A percentile compares a stretch with the other conserved stretches of the same genome.
These are phyloP conservation scores for Biscutella laevigata DNA, from an alignment of 441 rosid species.

Conservation along the genomic window DNA sequence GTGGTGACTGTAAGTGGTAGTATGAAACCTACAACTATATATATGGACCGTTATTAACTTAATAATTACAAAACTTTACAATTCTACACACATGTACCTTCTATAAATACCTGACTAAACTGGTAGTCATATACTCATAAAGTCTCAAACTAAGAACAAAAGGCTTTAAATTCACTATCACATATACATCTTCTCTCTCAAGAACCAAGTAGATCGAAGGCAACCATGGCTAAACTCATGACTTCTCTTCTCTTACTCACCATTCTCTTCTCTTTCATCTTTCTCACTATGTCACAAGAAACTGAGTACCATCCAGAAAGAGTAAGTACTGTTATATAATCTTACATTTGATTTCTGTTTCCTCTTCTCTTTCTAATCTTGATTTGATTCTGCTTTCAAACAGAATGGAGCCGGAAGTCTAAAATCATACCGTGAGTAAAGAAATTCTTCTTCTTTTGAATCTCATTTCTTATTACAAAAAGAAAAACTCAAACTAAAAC, in stretches of 20 bases:
- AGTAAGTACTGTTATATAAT: constrained; percentile 29
- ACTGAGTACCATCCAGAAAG: constrained; percentile 31
- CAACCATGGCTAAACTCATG: constrained; percentile 26
- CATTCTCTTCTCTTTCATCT: constrained; percentile 15
- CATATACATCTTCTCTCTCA: constrained; percentile 3
- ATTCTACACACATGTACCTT: constrained; percentile 11
- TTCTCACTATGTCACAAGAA: constrained; percentile 32
- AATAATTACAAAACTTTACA: not conserved
- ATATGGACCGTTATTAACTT: constrained; percentile 9
- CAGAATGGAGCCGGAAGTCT: constrained; percentile 53
- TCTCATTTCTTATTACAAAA: not conserved
- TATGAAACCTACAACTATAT: not conserved
- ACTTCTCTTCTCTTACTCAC: constrained; percentile 19
- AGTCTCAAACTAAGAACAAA: constrained; percentile 4
- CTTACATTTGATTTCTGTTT: not conserved
- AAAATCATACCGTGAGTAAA: constrained; percentile 49
- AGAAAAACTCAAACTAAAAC: not conserved
- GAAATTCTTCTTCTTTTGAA: not conserved
- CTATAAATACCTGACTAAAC: constrained; percentile 24
- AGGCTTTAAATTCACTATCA: constrained; percentile 14
- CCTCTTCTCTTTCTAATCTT: not conserved
- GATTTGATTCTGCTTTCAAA: not conserved
- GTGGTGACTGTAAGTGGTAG: too few relatives aligned
- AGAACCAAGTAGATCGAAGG: too few relatives aligned
- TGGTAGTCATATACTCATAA: constrained; percentile 6